phyloP scores from a whole-genome alignment of 1,139 yeast genomes.

The Candida frijolesensis region DNA sequence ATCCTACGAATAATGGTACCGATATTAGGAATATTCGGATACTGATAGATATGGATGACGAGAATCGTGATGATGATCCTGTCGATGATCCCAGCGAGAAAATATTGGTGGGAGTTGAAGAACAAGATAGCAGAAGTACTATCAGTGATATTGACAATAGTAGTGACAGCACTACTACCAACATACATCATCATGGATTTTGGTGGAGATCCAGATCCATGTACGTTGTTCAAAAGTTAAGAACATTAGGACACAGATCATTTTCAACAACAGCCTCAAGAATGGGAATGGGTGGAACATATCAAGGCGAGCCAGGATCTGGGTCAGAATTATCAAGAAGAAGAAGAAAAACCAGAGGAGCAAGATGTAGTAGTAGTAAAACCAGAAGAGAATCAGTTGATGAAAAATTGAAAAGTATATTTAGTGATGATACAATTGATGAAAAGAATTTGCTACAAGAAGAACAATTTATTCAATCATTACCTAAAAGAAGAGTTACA shows the following conservation, averaged over 20 bases:
- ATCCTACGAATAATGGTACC: too few species aligned
- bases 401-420: conserved; percentile 7
- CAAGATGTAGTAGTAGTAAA: not conserved
- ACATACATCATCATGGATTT: not conserved
- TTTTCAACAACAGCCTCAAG: not conserved
- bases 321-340: not conserved
- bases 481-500: conserved; percentile 12
- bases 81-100: too few species aligned
- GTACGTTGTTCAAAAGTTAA: conserved; percentile 1
- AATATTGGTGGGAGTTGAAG: not conserved
- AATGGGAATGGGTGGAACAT: not conserved
- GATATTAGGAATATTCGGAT: too few species aligned
- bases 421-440: conserved; percentile 7
- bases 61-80: too few species aligned
- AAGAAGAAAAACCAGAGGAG: not conserved
- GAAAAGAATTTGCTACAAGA: conserved; percentile 4
- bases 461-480: not conserved
- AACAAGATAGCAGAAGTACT: not conserved
- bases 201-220: conserved; percentile 2
- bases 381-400: not conserved
- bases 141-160: not conserved
- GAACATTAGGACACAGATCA: not conserved
- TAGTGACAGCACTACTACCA: not conserved
- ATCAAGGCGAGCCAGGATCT: too few species aligned
- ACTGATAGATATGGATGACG: too few species aligned